phyloP scores from a whole-genome alignment of 129 eudicot species.

The Arctium minus region DNA sequence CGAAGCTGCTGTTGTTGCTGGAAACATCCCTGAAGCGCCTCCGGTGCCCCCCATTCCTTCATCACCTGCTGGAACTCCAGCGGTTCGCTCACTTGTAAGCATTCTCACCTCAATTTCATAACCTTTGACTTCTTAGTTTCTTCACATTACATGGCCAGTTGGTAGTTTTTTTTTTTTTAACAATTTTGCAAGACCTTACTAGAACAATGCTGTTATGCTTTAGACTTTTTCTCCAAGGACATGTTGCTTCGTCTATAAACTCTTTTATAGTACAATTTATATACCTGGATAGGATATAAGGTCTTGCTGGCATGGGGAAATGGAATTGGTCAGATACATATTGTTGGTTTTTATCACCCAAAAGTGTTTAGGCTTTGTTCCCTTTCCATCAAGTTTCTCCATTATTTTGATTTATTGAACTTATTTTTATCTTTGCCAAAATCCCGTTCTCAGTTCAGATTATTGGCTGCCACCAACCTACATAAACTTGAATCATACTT shows the following conservation, averaged over 20 bases:
- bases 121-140: neutral
- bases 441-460: neutral
- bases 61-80: conserved; percentile 82
- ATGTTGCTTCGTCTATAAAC: neutral
- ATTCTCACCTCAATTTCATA: conserved; percentile 3
- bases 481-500: neutral
- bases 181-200: neutral
- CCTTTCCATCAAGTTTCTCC: neutral
- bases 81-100: conserved; percentile 59
- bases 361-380: neutral
- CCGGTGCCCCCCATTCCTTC: conserved; percentile 64
- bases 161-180: neutral
- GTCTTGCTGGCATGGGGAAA: neutral
- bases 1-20: conserved; percentile 93
- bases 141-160: neutral
- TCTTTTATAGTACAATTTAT: neutral
- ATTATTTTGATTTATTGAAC: neutral
- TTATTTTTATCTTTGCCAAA: neutral
- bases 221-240: neutral
- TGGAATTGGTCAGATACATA: neutral
- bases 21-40: conserved; percentile 80
- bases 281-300: neutral
- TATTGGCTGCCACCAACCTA: neutral
- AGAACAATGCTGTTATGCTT: neutral
- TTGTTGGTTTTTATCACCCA: neutral